Conservation (phyloP, 768 basidiomycete genomes). For the Suillus fuscotomentosus region DNA sequence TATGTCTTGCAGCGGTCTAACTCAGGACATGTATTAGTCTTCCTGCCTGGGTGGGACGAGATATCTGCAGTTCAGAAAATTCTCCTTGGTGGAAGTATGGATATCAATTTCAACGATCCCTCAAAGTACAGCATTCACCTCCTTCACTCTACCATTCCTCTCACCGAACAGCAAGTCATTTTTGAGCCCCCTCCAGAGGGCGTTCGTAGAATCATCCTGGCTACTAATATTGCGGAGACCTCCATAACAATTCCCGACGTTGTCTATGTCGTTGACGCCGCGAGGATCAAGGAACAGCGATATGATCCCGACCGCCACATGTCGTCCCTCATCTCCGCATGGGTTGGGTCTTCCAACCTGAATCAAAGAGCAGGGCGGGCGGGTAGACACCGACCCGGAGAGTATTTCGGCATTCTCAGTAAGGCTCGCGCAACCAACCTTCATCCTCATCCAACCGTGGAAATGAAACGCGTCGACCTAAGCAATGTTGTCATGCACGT, state of each 20-base stretch:
- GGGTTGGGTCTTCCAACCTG: slow-evolving; percentile 88
- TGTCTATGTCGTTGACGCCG: slow-evolving; percentile 91
- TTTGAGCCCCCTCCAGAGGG: slow-evolving; percentile 80
- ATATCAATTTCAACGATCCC: slow-evolving; percentile 59
- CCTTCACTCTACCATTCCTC: slow-evolving; percentile 86
- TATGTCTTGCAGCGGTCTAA: slow-evolving; percentile 72
- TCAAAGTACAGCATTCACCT: slow-evolving; percentile 69
- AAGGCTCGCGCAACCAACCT: slow-evolving; percentile 57
- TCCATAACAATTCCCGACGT: slow-evolving; percentile 95
- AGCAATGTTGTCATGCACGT: slow-evolving; percentile 96
- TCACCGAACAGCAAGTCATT: slow-evolving; percentile 85
- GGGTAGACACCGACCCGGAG: slow-evolving; percentile 86
- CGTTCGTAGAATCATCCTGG: slow-evolving; percentile 83
- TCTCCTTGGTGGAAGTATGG: slow-evolving; percentile 52
- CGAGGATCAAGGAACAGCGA: slow-evolving; percentile 81
- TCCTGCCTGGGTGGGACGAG: slow-evolving; percentile 93
- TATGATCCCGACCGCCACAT: slow-evolving; percentile 90
- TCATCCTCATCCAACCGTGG: slow-evolving; percentile 83
- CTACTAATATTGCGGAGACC: slow-evolving; percentile 96
- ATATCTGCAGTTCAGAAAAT: slow-evolving; percentile 70
- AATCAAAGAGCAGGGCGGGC: slow-evolving; percentile 92
- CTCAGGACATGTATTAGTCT: slow-evolving; percentile 87
- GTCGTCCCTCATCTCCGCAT: slow-evolving; percentile 85
- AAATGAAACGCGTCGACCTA: slow-evolving; percentile 91
- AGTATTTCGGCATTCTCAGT: slow-evolving; percentile 86